Percentiles rank a stretch among this genome's conserved stretches.
Conservation (phyloP, 768 basidiomycete species). For the Leccinum sublutescens region DNA sequence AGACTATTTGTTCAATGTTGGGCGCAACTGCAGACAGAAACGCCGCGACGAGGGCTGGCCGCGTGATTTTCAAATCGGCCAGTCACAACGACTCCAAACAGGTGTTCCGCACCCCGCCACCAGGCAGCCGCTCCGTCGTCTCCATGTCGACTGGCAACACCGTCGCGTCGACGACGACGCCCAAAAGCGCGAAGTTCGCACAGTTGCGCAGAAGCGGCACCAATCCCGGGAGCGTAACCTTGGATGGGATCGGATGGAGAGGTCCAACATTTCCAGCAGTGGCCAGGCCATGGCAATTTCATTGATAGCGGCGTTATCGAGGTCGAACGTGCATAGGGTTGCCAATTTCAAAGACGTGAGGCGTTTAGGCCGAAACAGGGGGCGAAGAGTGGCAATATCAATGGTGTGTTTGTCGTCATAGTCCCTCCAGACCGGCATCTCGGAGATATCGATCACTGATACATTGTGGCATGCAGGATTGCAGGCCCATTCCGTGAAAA, state of each 20-base stretch:
- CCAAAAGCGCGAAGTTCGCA: constrained; percentile 25
- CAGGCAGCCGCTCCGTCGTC: constrained; percentile 7
- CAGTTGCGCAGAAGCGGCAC: constrained; percentile 22
- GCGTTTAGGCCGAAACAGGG: constrained; percentile 25
- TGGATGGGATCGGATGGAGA: constrained; percentile 27
- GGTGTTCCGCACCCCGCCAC: constrained; percentile 23
- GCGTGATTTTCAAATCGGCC: constrained; percentile 28
- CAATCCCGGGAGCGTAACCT: constrained; percentile 25
- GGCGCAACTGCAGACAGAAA: constrained; percentile 31
- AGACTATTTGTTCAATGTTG: constrained; percentile 28
- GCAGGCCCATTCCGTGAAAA: constrained; percentile 24
- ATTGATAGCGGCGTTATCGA: constrained; percentile 25
- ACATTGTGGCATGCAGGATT: constrained; percentile 24
- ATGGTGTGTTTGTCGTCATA: constrained; percentile 32
- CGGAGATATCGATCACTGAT: constrained; percentile 29
- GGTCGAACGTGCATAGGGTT: constrained; percentile 26
- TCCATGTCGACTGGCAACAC: constrained; percentile 7
- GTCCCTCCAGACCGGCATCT: constrained; percentile 30
- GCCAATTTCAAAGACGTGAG: constrained; percentile 26
- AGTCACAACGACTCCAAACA: constrained; percentile 29
- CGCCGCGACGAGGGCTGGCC: constrained; percentile 24
- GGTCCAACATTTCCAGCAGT: constrained; percentile 25
- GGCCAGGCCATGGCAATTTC: constrained; percentile 31
- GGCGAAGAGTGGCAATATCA: constrained; percentile 22
- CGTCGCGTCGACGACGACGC: constrained; percentile 30